phyloP scores from a whole-genome alignment of 441 rosid genomes.

The Erysimum cheiri region DNA sequence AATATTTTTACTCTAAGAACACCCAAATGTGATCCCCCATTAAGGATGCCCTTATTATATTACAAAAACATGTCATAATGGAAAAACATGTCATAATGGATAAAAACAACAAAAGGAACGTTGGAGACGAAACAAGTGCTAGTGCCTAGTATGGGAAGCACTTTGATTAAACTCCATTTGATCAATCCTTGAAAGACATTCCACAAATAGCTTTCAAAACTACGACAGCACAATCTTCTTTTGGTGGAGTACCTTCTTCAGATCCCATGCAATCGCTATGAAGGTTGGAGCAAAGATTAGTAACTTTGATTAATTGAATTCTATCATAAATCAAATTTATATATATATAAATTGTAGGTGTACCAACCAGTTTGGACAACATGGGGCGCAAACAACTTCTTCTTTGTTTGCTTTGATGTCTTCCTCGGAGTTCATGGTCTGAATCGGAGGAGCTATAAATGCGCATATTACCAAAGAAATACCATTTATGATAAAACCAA shows the following conservation, averaged over 20 bases:
- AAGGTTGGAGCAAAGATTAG: neutral
- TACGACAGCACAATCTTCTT: neutral
- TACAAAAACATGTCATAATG: no score
- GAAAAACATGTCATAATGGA: neutral
- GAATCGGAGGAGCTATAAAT: slow-evolving; percentile 4
- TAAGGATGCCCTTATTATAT: no score
- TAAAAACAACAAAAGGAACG: neutral
- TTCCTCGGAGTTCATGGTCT: slow-evolving; percentile 4
- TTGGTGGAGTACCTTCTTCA: neutral
- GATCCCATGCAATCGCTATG: neutral
- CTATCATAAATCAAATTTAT: neutral
- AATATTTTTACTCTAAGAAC: no score
- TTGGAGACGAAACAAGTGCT: neutral
- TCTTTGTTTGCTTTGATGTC: neutral
- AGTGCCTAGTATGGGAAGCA: neutral
- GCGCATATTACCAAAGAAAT: no score
- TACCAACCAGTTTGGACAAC: slow-evolving; percentile 13
- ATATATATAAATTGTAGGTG: neutral
- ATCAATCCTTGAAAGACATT: neutral
- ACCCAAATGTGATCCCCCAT: no score
- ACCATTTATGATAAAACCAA: neutral
- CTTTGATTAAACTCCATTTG: neutral
- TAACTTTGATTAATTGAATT: neutral
- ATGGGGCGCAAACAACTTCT: neutral
- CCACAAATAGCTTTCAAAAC: neutral